A percentile compares a stretch with the other conserved stretches of the same genome.
These are phyloP conservation scores for Ascochyta viciae-villosae DNA, from an alignment of 2,329 filamentous ascomycete genomes.

Conservation along the genomic window DNA sequence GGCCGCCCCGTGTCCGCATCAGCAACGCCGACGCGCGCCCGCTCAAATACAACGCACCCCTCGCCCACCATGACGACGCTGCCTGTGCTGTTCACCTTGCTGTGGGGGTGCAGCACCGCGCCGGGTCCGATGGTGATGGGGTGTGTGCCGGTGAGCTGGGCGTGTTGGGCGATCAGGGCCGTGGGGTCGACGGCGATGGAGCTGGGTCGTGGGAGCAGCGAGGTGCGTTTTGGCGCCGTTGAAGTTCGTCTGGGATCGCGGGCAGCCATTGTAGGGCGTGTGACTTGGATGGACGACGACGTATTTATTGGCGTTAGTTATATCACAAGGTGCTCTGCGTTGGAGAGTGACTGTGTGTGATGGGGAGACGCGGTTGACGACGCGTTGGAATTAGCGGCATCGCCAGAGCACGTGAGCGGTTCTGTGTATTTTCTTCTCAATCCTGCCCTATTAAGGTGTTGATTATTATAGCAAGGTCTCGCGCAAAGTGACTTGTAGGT, in stretches of 20 bases:
- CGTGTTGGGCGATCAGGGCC: conserved; percentile 58
- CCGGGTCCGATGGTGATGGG: conserved; percentile 80
- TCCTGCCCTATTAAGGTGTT: no score
- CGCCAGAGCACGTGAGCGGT: conserved; percentile 7
- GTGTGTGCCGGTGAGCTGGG: conserved; percentile 69
- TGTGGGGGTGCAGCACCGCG: conserved; percentile 85
- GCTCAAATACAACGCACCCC: conserved; percentile 78
- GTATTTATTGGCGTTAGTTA: no score
- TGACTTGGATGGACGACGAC: neutral
- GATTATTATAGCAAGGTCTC: no score
- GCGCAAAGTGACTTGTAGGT: neutral
- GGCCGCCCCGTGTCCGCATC: conserved; percentile 18
- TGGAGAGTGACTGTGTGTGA: neutral
- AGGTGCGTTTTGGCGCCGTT: conserved; percentile 44
- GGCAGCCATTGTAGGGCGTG: conserved; percentile 28
- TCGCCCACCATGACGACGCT: conserved; percentile 54
- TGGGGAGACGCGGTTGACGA: conserved; percentile 1
- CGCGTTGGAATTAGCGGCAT: conserved; percentile 5
- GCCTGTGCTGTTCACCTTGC: conserved; percentile 55
- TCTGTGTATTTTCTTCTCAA: no score
- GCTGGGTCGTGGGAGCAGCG: conserved; percentile 48
- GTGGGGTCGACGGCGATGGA: conserved; percentile 53
- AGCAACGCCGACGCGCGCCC: conserved; percentile 49
- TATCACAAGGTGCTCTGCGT: no score
- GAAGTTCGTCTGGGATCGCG: conserved; percentile 40